A percentile compares a stretch with the other conserved stretches of the same genome.
Evolutionary conservation across 2,329 filamentous ascomycete species (phyloP).

Genomic region (Beauveria varroae): DNA sequence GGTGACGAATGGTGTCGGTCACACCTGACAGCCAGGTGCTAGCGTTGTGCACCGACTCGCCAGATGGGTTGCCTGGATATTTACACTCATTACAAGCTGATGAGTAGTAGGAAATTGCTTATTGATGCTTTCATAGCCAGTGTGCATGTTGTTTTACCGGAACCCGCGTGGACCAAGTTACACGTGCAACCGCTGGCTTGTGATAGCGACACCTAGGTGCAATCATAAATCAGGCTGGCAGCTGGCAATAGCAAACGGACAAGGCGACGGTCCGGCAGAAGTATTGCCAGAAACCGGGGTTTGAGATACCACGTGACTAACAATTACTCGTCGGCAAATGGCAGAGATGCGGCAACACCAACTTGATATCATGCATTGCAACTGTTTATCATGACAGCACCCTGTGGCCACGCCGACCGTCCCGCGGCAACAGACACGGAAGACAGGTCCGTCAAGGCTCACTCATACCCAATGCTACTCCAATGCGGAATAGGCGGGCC

Average conservation of each 20-base stretch:
- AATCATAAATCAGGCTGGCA: neutral
- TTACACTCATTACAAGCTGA: too few species aligned
- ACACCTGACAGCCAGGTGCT: too few species aligned
- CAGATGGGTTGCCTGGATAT: too few species aligned
- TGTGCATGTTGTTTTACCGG: neutral
- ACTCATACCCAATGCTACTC: constrained; percentile 20
- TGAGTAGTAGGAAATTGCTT: neutral
- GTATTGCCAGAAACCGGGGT: neutral
- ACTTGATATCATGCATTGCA: neutral
- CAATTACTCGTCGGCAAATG: neutral
- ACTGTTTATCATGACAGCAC: too few species aligned
- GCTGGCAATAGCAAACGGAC: neutral
- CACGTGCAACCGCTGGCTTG: neutral
- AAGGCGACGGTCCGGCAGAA: neutral
- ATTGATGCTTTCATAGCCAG: neutral
- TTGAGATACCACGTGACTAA: neutral
- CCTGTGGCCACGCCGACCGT: too few species aligned
- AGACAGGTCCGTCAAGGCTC: neutral
- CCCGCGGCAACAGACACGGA: neutral
- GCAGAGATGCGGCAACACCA: neutral
- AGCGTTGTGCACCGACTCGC: too few species aligned
- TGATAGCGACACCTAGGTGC: neutral
- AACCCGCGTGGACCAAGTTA: neutral
- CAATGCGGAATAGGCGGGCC: constrained; percentile 30
- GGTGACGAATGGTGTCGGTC: too few species aligned